Conservation (phyloP, 2,329 filamentous ascomycete genomes). For the Alternaria gansuensis region DNA sequence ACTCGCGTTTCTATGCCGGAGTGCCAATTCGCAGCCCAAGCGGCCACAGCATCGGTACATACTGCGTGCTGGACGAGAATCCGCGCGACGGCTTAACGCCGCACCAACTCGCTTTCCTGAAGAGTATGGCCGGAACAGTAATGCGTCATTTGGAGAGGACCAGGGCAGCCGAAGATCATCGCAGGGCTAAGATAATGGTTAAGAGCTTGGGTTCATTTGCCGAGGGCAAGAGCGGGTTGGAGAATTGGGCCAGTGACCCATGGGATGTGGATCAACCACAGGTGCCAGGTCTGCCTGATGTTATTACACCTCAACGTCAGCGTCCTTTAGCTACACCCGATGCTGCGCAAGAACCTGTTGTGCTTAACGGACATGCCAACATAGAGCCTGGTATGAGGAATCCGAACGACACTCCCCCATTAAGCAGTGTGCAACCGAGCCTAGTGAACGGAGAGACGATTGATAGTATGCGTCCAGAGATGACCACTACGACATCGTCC, state of each 20-base stretch:
- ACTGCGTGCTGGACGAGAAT: constrained; percentile 67
- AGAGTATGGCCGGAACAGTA: constrained; percentile 63
- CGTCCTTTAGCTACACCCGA: constrained; percentile 30
- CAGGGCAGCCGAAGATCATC: constrained; percentile 62
- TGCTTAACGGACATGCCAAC: constrained; percentile 32
- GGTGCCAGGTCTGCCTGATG: constrained; percentile 24
- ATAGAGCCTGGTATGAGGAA: constrained; percentile 33
- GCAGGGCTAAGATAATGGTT: constrained; percentile 63
- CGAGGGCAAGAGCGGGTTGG: constrained; percentile 47
- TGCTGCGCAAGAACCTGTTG: constrained; percentile 25
- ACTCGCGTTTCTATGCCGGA: constrained; percentile 62
- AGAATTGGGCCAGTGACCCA: constrained; percentile 48
- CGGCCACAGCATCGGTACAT: constrained; percentile 67
- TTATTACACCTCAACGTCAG: constrained; percentile 29
- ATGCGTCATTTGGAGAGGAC: constrained; percentile 70
- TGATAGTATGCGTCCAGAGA: constrained; percentile 28
- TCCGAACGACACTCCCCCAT: constrained; percentile 21
- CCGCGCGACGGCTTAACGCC: constrained; percentile 61
- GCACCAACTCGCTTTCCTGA: constrained; percentile 63
- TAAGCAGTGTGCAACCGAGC: constrained; percentile 32
- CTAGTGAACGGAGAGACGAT: constrained; percentile 36
- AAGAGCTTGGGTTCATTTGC: constrained; percentile 53
- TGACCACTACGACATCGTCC: constrained; percentile 38
- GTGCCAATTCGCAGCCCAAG: constrained; percentile 69
- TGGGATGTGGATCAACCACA: constrained; percentile 38